These are phyloP conservation scores for Apiosordaria backusii DNA, from an alignment of 495 filamentous ascomycete genomes.

Conservation along the genomic window DNA sequence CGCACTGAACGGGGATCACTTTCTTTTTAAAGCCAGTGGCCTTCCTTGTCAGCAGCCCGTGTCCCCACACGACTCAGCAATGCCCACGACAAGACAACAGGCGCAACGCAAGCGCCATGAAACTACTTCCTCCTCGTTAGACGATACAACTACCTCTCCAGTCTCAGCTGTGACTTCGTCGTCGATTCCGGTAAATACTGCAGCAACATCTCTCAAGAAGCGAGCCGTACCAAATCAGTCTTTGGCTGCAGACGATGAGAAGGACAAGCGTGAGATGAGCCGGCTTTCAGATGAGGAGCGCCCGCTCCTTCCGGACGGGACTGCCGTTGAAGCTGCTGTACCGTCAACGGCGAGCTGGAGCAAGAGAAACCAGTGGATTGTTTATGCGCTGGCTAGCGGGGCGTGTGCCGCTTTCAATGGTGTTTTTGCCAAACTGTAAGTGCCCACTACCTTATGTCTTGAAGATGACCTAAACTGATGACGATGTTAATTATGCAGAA, in stretches of 20 bases:
- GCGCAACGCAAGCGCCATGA: not conserved
- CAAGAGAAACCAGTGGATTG: conserved; percentile 62
- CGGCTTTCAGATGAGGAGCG: conserved; percentile 20
- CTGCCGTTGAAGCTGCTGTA: not conserved
- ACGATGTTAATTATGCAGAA: conserved; percentile 46
- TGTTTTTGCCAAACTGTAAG: conserved; percentile 91
- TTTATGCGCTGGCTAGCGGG: conserved; percentile 79
- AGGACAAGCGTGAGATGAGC: conserved; percentile 11
- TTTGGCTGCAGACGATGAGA: not conserved
- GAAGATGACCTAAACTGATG: not conserved
- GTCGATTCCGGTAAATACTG: not conserved
- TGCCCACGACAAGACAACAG: conserved; percentile 6
- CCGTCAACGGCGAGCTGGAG: conserved; percentile 28
- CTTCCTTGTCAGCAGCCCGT: not conserved
- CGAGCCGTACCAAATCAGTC: not conserved
- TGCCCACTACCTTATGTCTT: conserved; percentile 8
- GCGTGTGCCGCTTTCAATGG: conserved; percentile 91
- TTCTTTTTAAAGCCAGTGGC: not conserved
- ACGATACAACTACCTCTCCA: not conserved
- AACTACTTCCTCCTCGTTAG: not conserved
- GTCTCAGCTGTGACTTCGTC: not conserved
- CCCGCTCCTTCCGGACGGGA: conserved; percentile 14
- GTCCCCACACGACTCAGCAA: not conserved
- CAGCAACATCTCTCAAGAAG: not conserved
- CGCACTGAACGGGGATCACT: not conserved